Percentiles rank a stretch among this genome's conserved stretches.
phyloP scores from a whole-genome alignment of 345 rosid species.

The Leavenworthia alabamica region DNA sequence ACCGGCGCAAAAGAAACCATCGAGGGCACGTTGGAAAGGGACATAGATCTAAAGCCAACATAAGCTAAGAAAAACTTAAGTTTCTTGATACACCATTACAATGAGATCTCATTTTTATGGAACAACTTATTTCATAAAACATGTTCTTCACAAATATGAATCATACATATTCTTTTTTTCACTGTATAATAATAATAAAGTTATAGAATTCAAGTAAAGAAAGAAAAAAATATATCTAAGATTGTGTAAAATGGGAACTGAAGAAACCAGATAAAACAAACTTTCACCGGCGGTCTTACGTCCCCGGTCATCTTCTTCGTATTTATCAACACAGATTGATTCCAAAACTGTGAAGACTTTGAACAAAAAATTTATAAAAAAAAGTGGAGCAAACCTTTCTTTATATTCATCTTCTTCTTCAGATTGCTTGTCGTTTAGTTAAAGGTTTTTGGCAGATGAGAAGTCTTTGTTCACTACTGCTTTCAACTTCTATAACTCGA shows the following conservation, averaged over 20 bases:
- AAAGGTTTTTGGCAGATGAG: conserved; percentile 95
- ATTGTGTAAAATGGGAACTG: conserved; percentile 31
- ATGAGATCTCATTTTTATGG: no score
- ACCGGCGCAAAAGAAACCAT: conserved; percentile 24
- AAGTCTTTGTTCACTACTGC: conserved; percentile 80
- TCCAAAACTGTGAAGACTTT: conserved; percentile 17
- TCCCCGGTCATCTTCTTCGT: conserved; percentile 32
- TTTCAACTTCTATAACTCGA: conserved; percentile 71
- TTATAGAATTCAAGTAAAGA: not conserved
- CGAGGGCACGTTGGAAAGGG: conserved; percentile 10
- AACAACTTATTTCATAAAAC: conserved; percentile 64
- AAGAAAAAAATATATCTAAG: no score
- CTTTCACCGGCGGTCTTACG: conserved; percentile 34
- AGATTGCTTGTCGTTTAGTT: conserved; percentile 55
- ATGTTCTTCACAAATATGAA: conserved; percentile 57
- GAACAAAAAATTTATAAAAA: conserved; percentile 13
- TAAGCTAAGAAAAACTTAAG: conserved; percentile 25
- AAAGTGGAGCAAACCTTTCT: no score
- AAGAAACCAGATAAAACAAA: not conserved
- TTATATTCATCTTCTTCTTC: no score
- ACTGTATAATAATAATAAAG: conserved; percentile 18
- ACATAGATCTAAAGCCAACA: conserved; percentile 32
- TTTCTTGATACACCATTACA: conserved; percentile 4
- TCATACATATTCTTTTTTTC: conserved; percentile 30
- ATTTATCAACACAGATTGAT: conserved; percentile 36